Conservation (phyloP, 2,329 filamentous ascomycete genomes). For the Chaetomium sp. region DNA sequence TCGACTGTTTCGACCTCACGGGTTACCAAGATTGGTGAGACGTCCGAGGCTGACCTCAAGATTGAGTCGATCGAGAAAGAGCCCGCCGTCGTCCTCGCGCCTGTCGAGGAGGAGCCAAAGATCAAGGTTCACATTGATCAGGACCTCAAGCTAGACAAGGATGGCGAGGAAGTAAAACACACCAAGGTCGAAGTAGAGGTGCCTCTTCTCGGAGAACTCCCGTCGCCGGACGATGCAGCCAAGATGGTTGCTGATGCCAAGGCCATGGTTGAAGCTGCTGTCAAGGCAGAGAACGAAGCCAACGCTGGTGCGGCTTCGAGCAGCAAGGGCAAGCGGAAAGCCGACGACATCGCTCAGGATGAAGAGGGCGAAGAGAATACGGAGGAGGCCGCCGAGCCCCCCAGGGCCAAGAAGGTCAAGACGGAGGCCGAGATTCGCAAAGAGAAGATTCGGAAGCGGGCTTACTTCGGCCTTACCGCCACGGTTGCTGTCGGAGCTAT, state of each 20-base stretch:
- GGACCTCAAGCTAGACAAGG: conserved; percentile 46
- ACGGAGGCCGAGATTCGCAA: conserved; percentile 77
- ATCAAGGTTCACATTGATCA: conserved; percentile 67
- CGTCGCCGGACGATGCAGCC: conserved; percentile 69
- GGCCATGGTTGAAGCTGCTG: conserved; percentile 72
- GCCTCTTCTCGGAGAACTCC: conserved; percentile 60
- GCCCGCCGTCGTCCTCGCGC: conserved; percentile 41
- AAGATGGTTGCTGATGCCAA: conserved; percentile 82
- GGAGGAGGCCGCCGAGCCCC: conserved; percentile 35
- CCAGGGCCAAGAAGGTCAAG: conserved; percentile 67
- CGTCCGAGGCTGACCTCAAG: conserved; percentile 27
- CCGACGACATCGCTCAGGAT: conserved; percentile 22
- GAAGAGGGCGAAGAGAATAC: conserved; percentile 33
- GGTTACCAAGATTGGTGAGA: conserved; percentile 28
- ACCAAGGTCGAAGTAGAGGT: conserved; percentile 72
- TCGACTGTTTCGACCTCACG: conserved; percentile 16
- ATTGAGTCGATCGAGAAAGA: conserved; percentile 48
- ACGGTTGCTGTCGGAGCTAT: conserved; percentile 61
- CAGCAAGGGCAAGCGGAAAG: conserved; percentile 24
- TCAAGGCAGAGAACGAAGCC: conserved; percentile 34
- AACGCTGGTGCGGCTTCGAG: conserved; percentile 24
- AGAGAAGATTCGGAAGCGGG: conserved; percentile 78
- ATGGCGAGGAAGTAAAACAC: conserved; percentile 59
- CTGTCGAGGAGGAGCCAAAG: conserved; percentile 49
- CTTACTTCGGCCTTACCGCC: conserved; percentile 77